Evolutionary conservation across 2,329 filamentous ascomycete genomes (phyloP), one percentile per base, ranked within the genome.

Genomic region (Helminthosporium solani): DNA sequence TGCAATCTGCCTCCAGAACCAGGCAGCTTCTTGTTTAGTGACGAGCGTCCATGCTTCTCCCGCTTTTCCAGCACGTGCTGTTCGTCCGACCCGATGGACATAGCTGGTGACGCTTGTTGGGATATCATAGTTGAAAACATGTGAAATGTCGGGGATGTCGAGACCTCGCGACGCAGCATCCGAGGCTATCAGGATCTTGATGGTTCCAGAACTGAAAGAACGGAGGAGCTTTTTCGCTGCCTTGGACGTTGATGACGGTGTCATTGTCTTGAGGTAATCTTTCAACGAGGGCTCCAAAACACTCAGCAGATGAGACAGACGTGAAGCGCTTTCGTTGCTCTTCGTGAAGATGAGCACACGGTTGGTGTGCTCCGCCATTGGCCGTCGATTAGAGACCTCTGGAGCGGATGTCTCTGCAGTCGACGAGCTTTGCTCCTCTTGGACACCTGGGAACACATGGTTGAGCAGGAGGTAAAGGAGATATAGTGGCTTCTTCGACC

Each of bases 111-210:
- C 75, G 61, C 86, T 91, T 3, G 83, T 80, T 0, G 92, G 92
- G 41, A 96, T 79, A 67, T 96, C 92, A 75, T 97, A 97, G 73
- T 96, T 96, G 70, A 97, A 77, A 37, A 97, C 90, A 63, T 95
- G 88, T 28, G 85, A 84, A 37, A 97, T 80, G 37, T 82, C 79
- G 1, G 83, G 82, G 11, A 96, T 78, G 68, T 97, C 92, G 20
- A 97, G 83, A 60, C 92, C 94, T 53, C 92, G 87, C 2, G 90
- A 89, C 1, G 94, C 89, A n/a, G 95, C 86, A 66, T 97, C 92
- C 0, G 94, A 95, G 1, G 91, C 90, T 36, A 97, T 85, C 34
- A 97, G 82, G 37, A 95, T 83, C 6, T 84, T 84, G 20, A 88
- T 70, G 47, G 81, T 81, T 46, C 78, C 79, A 7, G 74, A 68